Evolutionary conservation across 2,329 filamentous ascomycete species (phyloP), one percentile per base, ranked within the genome.

Genomic region (Huntiella moniliformis): DNA sequence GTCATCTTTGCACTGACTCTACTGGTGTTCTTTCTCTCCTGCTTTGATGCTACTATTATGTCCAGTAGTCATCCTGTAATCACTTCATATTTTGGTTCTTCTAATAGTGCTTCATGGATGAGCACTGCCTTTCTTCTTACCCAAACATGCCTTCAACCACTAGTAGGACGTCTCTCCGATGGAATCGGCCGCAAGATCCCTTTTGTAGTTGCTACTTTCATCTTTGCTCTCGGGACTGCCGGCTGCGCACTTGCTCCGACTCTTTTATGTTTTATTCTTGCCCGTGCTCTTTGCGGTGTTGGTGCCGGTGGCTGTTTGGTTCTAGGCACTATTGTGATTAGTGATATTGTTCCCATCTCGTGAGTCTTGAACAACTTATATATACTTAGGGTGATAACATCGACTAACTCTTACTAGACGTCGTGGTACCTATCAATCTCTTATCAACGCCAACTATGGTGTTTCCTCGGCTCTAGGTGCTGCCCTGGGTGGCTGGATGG

Each of bases 1-100:
- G 56, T 74, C 50, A 71, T 80, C 47, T 82, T 80, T 55, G 53
- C 61, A 4, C 70, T 71, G 43, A 65, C 80, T 40, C 60, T 79
- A 50, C 56, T 68, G n/a, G 66, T 67, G 4, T 72, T 73, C 54
- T 71, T 78, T 51, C 64, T 77, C 12, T 63, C 65, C 32, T 75
- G 67, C 57, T 87, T 88, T 56, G 83, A 88, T 63, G 71, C 73
- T 8, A 88, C 82, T 3, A 71, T 88, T 52, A 86, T 88, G 81
- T 81, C 81, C 4, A 84, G 80, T 2, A 79, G 72, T 37, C 82
- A 91, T 58, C 82, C 82, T 0, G 79, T 83, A 48, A 85, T 88
- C 51, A 86, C 82, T 0, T 85, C 80, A 1, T 76, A 87, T 58
- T 88, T 88, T 59, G 65, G 77, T 50, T 73, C 79, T 42, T 82